Evolutionary conservation across 2,329 filamentous ascomycete species (phyloP).

Genomic region (Orbilia javanica): DNA sequence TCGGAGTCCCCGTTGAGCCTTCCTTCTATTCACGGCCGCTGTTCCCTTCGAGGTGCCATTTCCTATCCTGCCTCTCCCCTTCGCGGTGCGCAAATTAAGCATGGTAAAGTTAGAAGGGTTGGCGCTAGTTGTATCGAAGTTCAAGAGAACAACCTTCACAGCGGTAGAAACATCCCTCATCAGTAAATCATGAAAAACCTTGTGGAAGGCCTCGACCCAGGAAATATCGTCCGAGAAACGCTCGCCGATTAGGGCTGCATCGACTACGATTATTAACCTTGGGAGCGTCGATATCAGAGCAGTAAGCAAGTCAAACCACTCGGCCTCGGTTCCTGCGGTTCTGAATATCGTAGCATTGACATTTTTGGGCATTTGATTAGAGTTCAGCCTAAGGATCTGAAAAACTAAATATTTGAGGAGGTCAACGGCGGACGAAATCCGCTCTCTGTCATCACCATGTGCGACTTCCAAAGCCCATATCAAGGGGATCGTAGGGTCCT

Average conservation of each 20-base stretch:
- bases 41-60: background rate
- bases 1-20: background rate
- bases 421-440: slow-evolving; percentile 2
- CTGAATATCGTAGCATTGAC: background rate
- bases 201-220: slow-evolving; percentile 1
- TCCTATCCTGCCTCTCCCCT: background rate
- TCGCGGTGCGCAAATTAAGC: background rate
- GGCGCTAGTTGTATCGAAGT: background rate
- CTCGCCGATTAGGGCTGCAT: background rate
- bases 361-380: background rate
- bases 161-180: background rate
- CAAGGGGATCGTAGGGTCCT: background rate
- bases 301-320: slow-evolving; percentile 7
- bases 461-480: slow-evolving; percentile 6
- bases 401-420: slow-evolving; percentile 13
- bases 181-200: background rate
- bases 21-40: background rate
- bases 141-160: slow-evolving; percentile 19
- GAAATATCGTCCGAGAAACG: slow-evolving; percentile 17
- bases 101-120: background rate
- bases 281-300: slow-evolving; percentile 1
- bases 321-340: background rate
- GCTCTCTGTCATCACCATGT: background rate
- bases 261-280: slow-evolving; percentile 2
- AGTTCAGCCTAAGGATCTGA: slow-evolving; percentile 7